Base-by-base conservation (phyloP, 192 early-diverging fungal species). In the Gryganskiella cystojenkinii region DNA sequence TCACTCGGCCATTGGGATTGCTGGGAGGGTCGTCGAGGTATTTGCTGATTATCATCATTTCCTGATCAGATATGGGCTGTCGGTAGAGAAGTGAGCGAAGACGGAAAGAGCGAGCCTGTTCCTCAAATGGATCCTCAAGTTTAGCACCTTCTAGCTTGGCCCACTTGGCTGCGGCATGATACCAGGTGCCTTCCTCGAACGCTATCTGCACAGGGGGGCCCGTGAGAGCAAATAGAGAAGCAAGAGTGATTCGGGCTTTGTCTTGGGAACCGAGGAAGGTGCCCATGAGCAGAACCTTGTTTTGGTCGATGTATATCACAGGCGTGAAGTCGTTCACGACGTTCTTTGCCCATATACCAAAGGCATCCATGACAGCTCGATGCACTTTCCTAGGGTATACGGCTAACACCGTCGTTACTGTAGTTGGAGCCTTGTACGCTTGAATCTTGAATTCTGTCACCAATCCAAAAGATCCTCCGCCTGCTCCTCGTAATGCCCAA, bases 401-500 rank as follows among this genome's bases (percentile, higher is more conserved):
- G 10, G 20, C 33, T n/a, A 25, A 17, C 2, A 64, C 57, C 60
- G n/a, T n/a, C n/a, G n/a, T n/a, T n/a, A n/a, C n/a, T n/a, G n/a
- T n/a, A n/a, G n/a, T n/a, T n/a, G n/a, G n/a, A n/a, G 64, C 40
- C 20, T 56, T 60, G 30, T 59, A 46, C 8, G 65, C 37, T 56
- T 71, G 59, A 58, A 68, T 50, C 25, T 64, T 67, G 20, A 78
- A 71, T 27, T 82, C 63, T 9, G 80, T 79, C 33, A 84, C 71
- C 6, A 86, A 27, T 15, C 71, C 83, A 52, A 51, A 84, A 11
- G 47, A 70, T 13, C 80, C 73, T 22, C 67, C 81, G 20, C 88
- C 88, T n/a, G 81, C 90, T 14, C 88, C 89, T 25, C 86, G 51
- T 13, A 90, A 19, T 0, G 86, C 89, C 80, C 82, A 91, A 42